Base-by-base conservation (phyloP, 78 protist genomes). In the Dictyostelium brefeldianum region DNA sequence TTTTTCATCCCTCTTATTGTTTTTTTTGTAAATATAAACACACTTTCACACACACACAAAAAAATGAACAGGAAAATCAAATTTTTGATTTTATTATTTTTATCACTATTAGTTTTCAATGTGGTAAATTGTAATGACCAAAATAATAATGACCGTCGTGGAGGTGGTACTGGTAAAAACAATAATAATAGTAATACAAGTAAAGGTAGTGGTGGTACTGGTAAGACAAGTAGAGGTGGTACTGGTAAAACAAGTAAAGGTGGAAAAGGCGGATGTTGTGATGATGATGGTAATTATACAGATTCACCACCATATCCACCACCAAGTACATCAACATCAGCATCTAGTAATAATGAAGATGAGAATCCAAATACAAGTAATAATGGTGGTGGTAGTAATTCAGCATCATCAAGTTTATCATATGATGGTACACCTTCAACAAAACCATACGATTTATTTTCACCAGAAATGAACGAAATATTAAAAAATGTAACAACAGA, bases 221-320 rank as follows among this genome's bases (percentile, higher is more conserved):
- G 14, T 25, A 25, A 31, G 3, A 25, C 43, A 36, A 36, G 22
- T 59, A 20, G 8, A 6, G 22, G 22, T 59, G 22, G 25, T 59
- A 8, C 20, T 59, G 41, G 22, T 59, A 25, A 54, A 17, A 22
- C 17, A 56, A 56, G 6, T 3, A 56, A 1, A 6, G 27, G n/a
- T 15, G n/a, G 17, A 20, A 20, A 4, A 53, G 1, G 12, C 18
- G 14, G 12, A 53, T 5, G 14, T 41, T 15, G 53, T 25, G 25
- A 15, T 41, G 41, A 41, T 69, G 48, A 67, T 31, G 17, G 14
- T 25, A 25, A 31, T 31, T 4, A 22, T 27, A 25, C 41, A n/a
- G 25, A 65, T 65, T 12, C 22, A 70, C 41, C 78, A 70, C 54
- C 78, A 70, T 18, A 25, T 36, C 47, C 79, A 17, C 54, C 51